Percentiles rank a stretch among this genome's conserved stretches.
Evolutionary conservation across 352 stramenopile genomes (phyloP).

Genomic region (Globisporangium viniferum): DNA sequence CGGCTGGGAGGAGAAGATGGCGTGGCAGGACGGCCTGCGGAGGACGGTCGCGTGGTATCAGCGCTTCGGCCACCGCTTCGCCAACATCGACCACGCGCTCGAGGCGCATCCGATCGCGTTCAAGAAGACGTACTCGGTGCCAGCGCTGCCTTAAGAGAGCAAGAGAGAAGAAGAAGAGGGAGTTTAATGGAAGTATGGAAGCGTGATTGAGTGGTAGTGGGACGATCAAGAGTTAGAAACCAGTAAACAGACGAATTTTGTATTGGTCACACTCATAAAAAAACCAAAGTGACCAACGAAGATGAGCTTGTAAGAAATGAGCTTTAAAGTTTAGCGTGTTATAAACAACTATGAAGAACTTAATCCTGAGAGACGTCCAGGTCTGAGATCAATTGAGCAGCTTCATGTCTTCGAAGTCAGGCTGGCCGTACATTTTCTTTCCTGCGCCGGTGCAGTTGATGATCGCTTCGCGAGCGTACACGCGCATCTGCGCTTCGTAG

Average conservation of each 20-base stretch:
- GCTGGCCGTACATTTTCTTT: slow-evolving; percentile 13
- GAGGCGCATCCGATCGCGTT: slow-evolving; percentile 75
- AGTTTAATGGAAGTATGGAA: too few relatives aligned
- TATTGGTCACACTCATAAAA: neutral
- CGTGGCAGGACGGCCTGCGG: slow-evolving; percentile 91
- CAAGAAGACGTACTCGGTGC: slow-evolving; percentile 58
- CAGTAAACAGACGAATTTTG: too few relatives aligned
- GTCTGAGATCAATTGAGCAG: neutral
- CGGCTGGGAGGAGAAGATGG: slow-evolving; percentile 91
- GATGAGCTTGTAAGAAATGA: too few relatives aligned
- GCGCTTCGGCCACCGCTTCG: slow-evolving; percentile 68
- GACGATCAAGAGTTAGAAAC: neutral
- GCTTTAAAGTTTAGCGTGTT: too few relatives aligned
- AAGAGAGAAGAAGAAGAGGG: too few relatives aligned
- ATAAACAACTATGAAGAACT: too few relatives aligned
- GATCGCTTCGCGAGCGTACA: slow-evolving; percentile 5
- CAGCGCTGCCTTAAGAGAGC: neutral
- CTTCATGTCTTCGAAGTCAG: slow-evolving; percentile 11
- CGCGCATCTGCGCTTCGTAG: slow-evolving; percentile 9
- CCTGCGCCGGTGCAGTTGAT: neutral
- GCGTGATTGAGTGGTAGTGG: neutral
- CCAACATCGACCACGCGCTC: slow-evolving; percentile 84
- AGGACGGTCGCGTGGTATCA: slow-evolving; percentile 91
- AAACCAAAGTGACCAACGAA: neutral
- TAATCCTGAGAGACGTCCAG: neutral